Base-by-base conservation (phyloP, 805 yeast genomes). In the Saccharomycopsis babjevae region DNA sequence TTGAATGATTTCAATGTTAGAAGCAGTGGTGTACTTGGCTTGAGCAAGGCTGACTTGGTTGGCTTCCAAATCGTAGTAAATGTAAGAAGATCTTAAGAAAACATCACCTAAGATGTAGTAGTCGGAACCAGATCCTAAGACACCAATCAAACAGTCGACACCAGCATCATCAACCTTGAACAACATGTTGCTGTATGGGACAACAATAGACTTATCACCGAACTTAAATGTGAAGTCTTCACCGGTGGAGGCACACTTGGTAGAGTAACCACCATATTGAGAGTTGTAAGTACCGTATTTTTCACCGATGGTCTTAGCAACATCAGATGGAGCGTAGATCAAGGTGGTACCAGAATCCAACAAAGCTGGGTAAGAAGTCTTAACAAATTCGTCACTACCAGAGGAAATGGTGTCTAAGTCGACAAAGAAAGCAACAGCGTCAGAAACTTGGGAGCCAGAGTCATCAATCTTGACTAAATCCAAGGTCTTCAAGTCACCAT, bases 61-160 rank as follows among this genome's bases (percentile, higher is more conserved):
- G 67, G 79, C 79, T 38, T 83, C 88, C 58, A 84, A 72, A 70
- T 87, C 86, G 70, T 79, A 84, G 16, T 84, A 89, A 32, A 83
- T 77, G 69, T 85, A 86, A 1, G 85, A 84, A 61, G 80, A 77
- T 58, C 83, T 74, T 64, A 84, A 73, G 66, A 84, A 77, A 63
- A 77, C 75, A 68, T 83, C 87, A 56, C 88, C 89, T 50, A 84
- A 71, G 56, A 82, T 73, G 18, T 63, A 63, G 58, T 61, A 61
- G 40, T 61, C 39, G 25, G 62, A 25, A 10, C 55, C 56, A 25
- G 61, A 58, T 32, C 43, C 57, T 61, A 59, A 34, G 25, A 61
- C 60, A 52, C 58, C 58, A 38, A 61, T 36, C 57, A 59, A 61
- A 59, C 62, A 63, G 22, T 52, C 36, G 54, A 57, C 57, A 52